A percentile compares a stretch with the other conserved stretches of the same genome.
These are phyloP conservation scores for Neonothopanus nambi DNA, from an alignment of 1,284 basidiomycete species.

Conservation along the genomic window DNA sequence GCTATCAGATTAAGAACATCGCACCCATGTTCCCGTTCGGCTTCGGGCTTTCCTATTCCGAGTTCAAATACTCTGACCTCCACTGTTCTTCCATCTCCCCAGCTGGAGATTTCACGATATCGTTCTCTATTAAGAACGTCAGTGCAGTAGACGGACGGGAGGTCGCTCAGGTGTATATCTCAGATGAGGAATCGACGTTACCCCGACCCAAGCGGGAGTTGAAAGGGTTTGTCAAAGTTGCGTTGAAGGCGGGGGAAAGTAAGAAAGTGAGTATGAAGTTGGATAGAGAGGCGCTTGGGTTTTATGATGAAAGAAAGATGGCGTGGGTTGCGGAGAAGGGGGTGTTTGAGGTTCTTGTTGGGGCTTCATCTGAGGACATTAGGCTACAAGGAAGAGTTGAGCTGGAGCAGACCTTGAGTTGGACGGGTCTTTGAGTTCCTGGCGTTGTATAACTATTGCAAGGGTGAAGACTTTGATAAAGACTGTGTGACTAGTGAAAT, in stretches of 20 bases:
- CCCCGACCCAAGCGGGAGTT: conserved; percentile 43
- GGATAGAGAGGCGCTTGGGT: conserved; percentile 42
- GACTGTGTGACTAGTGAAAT: no score
- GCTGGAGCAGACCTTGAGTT: conserved; percentile 35
- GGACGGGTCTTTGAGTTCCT: conserved; percentile 37
- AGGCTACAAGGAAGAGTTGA: conserved; percentile 32
- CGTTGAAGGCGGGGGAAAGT: conserved; percentile 40
- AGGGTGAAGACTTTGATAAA: no score
- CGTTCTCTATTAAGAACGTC: conserved; percentile 42
- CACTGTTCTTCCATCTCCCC: conserved; percentile 28
- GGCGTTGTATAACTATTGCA: no score
- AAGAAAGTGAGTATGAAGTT: conserved; percentile 38
- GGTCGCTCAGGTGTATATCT: conserved; percentile 46
- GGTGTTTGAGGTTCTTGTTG: conserved; percentile 40
- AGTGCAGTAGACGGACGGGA: conserved; percentile 40
- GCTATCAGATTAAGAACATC: conserved; percentile 38
- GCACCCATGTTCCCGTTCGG: conserved; percentile 52
- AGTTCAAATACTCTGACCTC: conserved; percentile 44
- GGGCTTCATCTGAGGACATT: conserved; percentile 37
- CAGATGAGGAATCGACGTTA: conserved; percentile 35
- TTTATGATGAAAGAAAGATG: conserved; percentile 40
- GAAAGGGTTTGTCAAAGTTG: conserved; percentile 46
- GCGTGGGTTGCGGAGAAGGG: conserved; percentile 48
- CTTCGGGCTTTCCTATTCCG: conserved; percentile 51
- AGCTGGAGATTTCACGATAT: conserved; percentile 36